Base-by-base conservation (phyloP, 2,329 filamentous ascomycete species). In the Aspergillus tamarii region DNA sequence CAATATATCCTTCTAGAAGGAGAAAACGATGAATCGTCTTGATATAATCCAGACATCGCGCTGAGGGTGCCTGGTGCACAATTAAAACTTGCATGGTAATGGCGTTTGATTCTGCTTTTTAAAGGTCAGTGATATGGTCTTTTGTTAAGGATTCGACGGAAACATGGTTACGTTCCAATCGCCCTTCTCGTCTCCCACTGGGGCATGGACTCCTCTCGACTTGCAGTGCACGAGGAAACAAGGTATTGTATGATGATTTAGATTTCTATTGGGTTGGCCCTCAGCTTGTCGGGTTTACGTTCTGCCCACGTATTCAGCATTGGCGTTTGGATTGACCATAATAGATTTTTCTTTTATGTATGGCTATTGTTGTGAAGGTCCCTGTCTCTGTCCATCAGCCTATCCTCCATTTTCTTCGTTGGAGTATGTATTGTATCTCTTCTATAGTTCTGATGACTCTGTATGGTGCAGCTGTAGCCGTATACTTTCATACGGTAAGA, bases 1-100 rank as follows among this genome's bases (percentile, higher is more conserved):
- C 93, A 96, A 73, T 97, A 99, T 76, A 92, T 97, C 59, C 84
- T 99, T 67, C 84, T 97, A 26, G 87, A 92, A 70, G 92, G 92
- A 59, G 90, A 92, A 73, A 89, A 88, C 69, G 85, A 88, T 41
- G 83, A 84, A 72, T 67, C 63, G 67, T 78, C 69, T 77, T 70
- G 64, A 70, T 53, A 32, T 32, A 50, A 61, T 41, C 8, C 50
- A 55, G 30, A 52, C n/a, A 59, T 46, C 53, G 43, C 48, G 56
- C 45, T 61, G 36, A 41, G 36, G 39, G 59, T 60, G 61, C 60
- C 61, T 34, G 34, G 57, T 60, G 62, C 69, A 70, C 72, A 74
- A 68, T 71, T 69, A 68, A 52, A 63, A 68, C 52, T 72, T 77
- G 74, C 75, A 77, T 78, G 59, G 66, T 64, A 72, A 62, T 65